Base-by-base conservation (phyloP, 257 asterid genomes). In the Scutellaria minor region DNA sequence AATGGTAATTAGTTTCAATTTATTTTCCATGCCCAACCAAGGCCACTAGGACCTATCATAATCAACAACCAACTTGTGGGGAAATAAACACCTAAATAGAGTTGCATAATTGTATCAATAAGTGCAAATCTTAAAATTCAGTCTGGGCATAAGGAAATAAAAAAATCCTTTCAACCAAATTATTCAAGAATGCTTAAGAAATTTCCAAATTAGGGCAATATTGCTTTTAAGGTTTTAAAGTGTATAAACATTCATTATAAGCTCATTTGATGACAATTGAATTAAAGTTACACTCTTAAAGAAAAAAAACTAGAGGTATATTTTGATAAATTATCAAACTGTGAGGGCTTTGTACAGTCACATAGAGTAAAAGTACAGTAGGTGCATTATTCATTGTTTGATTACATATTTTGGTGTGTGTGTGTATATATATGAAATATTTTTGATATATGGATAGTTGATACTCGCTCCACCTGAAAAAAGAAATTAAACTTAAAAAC, bases 121-220 rank as follows among this genome's bases (percentile, higher is more conserved):
- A 31, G 53, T 15, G 7, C 18, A 69, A 31, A 27, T 35, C 58
- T 31, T 45, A 47, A 70, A 55, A 45, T 10, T 45, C 5, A 58
- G 14, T 11, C 20, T 70, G 12, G 47, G 48, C 13, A 8, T 58
- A 57, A 20, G 47, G 14, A 70, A 70, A 31, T 37, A 8, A 6
- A 44, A 18, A 45, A n/a, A n/a, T 9, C 48, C 9, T 9, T 22
- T 56, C 5, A 62, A 57, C 31, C 41, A 51, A 14, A 63, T 9
- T 6, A 48, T n/a, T 59, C 24, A 59, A 58, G 41, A 61, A 40
- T 31, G 31, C 37, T 60, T 71, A 22, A 47, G 68, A n/a, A 70
- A 13, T 71, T 58, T n/a, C 68, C 75, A 56, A 56, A 56, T 4
- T 42, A n/a, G 74, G 53, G 45, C 14, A 13, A 44, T 4, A 7